Evolutionary conservation across 352 stramenopile genomes (phyloP), one percentile per base, ranked within the genome.

Genomic region (Thraustotheca clavata): DNA sequence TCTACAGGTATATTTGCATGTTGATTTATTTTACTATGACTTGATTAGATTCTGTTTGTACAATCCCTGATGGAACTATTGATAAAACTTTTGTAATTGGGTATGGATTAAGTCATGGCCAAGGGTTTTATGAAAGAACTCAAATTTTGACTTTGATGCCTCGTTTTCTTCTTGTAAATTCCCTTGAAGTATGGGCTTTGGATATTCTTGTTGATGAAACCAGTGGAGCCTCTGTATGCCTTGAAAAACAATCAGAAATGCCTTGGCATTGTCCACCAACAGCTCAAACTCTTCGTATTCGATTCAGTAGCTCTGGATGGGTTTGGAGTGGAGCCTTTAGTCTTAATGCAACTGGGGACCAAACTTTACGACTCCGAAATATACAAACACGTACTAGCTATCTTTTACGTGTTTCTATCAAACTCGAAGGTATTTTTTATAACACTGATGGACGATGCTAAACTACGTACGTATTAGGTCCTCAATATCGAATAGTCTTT

Each of bases 61-160:
- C 57, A 12, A 36, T 65, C 5, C 57, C 43, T 6, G 43, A 50
- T 14, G 43, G 43, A 6, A 29, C 11, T 29, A n/a, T n/a, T n/a
- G 43, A 50, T 6, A 50, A 50, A 29, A 22, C 27, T 29, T 50
- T 14, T 14, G 12, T 6, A 8, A 84, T 95, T 24, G 86, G 86
- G 0, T 93, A 90, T 68, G 88, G 81, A 8, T 90, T 95, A 34
- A 79, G 70, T 24, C 71, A 78, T 12, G 86, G 79, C 1, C 88
- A 88, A 49, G 83, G 80, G 7, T 69, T 77, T 38, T 95, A 93
- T 48, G 91, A 86, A 34, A 73, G 86, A 36, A 93, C 86, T 26
- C 92, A 95, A 63, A 83, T 95, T 11, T 86, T 95, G 40, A 94
- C 89, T 76, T 68, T 95, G 38, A 89, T 84, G 18, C 86, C 86